Percentiles rank a stretch among this genome's conserved stretches.
Evolutionary conservation across 1,284 basidiomycete genomes (phyloP).

Genomic region (Ceratobasidium sp.): DNA sequence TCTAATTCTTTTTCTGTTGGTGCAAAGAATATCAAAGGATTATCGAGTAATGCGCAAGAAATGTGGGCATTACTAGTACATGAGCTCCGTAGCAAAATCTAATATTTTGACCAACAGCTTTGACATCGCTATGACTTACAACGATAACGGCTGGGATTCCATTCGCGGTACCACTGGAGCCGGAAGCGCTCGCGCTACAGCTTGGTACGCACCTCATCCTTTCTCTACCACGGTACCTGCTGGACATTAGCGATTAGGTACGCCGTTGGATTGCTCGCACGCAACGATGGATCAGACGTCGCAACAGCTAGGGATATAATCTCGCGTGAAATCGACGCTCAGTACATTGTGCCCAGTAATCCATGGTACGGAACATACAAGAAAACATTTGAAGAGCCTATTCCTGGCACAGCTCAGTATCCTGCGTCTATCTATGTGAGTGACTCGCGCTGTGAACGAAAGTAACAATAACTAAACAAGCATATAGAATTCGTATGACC

Average conservation of each 20-base stretch:
- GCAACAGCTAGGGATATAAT: conserved; percentile 22
- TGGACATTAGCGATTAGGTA: not conserved
- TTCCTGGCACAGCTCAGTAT: conserved; percentile 32
- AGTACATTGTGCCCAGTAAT: conserved; percentile 31
- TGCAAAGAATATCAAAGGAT: conserved; percentile 10
- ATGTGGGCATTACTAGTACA: conserved; percentile 1
- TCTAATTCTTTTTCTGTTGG: not conserved
- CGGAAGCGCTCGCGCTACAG: conserved; percentile 29
- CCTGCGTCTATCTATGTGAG: conserved; percentile 31
- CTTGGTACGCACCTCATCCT: conserved; percentile 1
- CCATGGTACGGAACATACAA: conserved; percentile 36
- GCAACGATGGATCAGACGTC: conserved; percentile 26
- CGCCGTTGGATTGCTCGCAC: conserved; percentile 22
- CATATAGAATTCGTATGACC: conserved; percentile 25
- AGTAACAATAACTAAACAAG: no score
- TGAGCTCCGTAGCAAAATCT: not conserved
- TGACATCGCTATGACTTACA: conserved; percentile 32
- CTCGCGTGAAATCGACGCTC: conserved; percentile 21
- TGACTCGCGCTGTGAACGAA: not conserved
- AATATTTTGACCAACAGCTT: not conserved
- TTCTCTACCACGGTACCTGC: not conserved
- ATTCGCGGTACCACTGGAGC: conserved; percentile 25
- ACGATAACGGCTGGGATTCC: conserved; percentile 33
- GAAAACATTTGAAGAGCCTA: conserved; percentile 32
- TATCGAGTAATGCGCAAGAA: conserved; percentile 28